Conservation (phyloP, 768 basidiomycete genomes). For the Lactarius akahatsu region DNA sequence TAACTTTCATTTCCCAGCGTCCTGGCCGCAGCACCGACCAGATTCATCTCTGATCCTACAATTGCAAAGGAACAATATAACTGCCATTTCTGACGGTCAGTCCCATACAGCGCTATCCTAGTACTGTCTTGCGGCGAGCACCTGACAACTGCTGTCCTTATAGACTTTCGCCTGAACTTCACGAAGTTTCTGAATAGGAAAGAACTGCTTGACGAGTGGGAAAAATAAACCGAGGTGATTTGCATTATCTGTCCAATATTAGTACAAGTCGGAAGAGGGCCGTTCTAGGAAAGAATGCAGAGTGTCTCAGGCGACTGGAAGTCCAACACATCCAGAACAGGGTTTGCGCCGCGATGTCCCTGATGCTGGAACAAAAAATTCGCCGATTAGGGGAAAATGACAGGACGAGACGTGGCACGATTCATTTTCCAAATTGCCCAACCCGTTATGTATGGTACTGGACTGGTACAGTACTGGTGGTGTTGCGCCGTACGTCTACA, state of each 20-base stretch:
- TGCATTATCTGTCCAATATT: background rate
- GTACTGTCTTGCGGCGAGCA: background rate
- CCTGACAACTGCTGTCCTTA: background rate
- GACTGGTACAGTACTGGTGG: background rate
- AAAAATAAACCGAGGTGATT: background rate
- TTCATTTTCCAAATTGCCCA: background rate
- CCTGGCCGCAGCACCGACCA: conserved; percentile 46
- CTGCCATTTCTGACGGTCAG: background rate
- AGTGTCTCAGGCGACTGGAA: background rate
- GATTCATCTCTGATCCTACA: background rate
- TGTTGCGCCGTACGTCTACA: background rate
- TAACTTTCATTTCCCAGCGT: conserved; percentile 34
- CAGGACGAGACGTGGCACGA: background rate
- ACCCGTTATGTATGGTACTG: background rate
- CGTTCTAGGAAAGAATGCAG: background rate
- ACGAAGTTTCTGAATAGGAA: background rate
- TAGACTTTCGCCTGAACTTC: background rate
- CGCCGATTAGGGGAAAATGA: background rate
- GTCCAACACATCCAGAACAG: background rate
- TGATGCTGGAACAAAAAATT: too few relatives aligned
- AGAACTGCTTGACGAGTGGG: background rate
- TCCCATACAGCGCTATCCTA: background rate
- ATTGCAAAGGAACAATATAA: conserved; percentile 1
- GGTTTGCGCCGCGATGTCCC: background rate
- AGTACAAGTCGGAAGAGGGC: background rate